Evolutionary conservation across 2,329 filamentous ascomycete genomes (phyloP), one percentile per base, ranked within the genome.

Genomic region (Microascus cirrosus): DNA sequence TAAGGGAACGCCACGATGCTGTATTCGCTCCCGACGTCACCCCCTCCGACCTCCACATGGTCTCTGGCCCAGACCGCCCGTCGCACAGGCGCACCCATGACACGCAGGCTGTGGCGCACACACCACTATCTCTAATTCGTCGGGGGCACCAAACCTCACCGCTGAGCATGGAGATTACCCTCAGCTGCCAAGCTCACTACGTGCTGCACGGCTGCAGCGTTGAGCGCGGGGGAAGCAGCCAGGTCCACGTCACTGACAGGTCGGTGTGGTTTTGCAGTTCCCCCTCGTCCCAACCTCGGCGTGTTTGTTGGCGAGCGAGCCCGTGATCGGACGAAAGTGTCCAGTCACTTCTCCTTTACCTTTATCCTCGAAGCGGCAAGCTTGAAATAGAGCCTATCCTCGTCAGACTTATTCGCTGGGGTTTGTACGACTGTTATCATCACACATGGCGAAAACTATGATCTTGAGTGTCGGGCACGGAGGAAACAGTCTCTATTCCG

Each of bases 121-220:
- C 15, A n/a, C 39, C 39, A 45, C 39, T 6, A n/a, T 32, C 28
- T 32, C 28, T 32, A 32, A 32, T 32, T 32, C 28, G 28, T 32
- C 28, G 28, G 28, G 28, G 28, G 28, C 4, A 8, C 28, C 28
- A 32, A 8, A 8, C 28, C 28, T 32, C 28, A 32, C 28, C 28
- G 28, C 28, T 8, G 39, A n/a, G 39, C 8, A 39, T 39, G 39
- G 8, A 2, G 18, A 51, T 35, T 18, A 51, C 15, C 55, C 28
- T 56, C 55, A 56, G 55, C 55, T 56, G 55, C 55, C 55, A 56
- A 56, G 55, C 39, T 25, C 55, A 10, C 45, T n/a, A 4, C 3
- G n/a, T 55, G 53, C 53, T 25, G 28, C 28, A 35, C 20, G 39
- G 8, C 39, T 39, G 10, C 6, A n/a, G 39, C 39, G 39, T n/a